phyloP scores from a whole-genome alignment of 1,284 basidiomycete genomes.

The Pseudomicrostroma phylloplanum region DNA sequence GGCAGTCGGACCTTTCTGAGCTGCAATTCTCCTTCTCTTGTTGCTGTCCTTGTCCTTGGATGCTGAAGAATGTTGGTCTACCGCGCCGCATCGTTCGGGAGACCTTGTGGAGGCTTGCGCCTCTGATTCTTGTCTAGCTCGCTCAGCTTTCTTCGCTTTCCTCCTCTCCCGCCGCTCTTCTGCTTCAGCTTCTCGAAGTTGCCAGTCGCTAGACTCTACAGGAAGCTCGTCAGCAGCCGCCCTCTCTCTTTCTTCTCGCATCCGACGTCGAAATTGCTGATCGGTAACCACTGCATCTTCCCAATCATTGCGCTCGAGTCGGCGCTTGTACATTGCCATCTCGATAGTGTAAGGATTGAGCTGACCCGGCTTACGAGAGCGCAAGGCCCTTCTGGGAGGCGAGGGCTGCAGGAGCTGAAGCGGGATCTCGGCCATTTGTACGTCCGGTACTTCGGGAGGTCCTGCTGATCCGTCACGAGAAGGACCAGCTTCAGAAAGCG shows the following conservation, averaged over 20 bases:
- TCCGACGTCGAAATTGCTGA: conserved; percentile 18
- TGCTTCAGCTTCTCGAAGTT: conserved; percentile 6
- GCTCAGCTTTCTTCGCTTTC: conserved; percentile 2
- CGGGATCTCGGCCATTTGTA: background rate
- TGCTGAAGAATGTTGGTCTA: no score
- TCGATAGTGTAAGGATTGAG: conserved; percentile 52
- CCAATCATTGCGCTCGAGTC: conserved; percentile 51
- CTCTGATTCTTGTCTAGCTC: conserved; percentile 8
- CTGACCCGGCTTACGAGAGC: conserved; percentile 48
- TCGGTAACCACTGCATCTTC: conserved; percentile 51
- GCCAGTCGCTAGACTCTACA: background rate
- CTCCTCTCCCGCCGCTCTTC: conserved; percentile 19
- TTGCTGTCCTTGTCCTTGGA: background rate
- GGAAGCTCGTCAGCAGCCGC: conserved; percentile 6
- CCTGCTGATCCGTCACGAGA: background rate
- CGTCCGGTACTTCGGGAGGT: background rate
- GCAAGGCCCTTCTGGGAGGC: conserved; percentile 33
- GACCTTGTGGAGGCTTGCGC: background rate
- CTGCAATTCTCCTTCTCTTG: background rate
- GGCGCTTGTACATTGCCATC: conserved; percentile 44
- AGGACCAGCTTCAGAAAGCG: background rate
- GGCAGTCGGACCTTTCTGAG: background rate
- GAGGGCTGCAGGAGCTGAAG: conserved; percentile 12
- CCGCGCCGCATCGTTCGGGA: background rate
- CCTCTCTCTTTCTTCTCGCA: conserved; percentile 9